Percentiles rank a stretch among this genome's conserved stretches.
These are phyloP conservation scores for Lophiostoma macrostomum DNA, from an alignment of 495 filamentous ascomycete species.

Conservation along the genomic window DNA sequence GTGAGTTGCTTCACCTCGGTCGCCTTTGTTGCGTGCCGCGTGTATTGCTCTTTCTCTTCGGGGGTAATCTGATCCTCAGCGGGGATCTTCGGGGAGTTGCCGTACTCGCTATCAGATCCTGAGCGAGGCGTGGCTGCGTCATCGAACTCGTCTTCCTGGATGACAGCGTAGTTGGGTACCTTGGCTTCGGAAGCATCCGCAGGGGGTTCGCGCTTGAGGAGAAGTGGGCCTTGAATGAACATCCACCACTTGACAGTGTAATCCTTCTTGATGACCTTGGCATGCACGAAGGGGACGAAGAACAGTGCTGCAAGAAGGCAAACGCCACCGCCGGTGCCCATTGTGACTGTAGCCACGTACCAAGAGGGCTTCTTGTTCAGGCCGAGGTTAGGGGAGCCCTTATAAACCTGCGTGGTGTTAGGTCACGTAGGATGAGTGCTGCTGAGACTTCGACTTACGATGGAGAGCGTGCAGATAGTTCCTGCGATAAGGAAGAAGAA, in stretches of 20 bases:
- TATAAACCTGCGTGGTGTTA: no score
- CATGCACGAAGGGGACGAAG: constrained; percentile 58
- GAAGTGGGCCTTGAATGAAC: constrained; percentile 52
- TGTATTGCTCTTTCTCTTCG: no score
- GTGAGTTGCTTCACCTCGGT: constrained; percentile 48
- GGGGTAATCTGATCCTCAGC: no score
- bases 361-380: constrained; percentile 54
- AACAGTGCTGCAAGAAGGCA: constrained; percentile 53
- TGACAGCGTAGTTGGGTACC: constrained; percentile 53
- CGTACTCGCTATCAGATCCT: no score
- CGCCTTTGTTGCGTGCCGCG: no score
- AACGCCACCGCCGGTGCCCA: constrained; percentile 54
- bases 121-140: constrained; percentile 32
- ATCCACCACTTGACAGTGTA: constrained; percentile 52
- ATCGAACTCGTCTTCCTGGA: constrained; percentile 48
- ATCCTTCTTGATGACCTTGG: constrained; percentile 56
- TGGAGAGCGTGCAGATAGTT: constrained; percentile 57
- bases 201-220: constrained; percentile 38
- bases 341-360: constrained; percentile 55
- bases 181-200: constrained; percentile 5
- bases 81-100: no score
- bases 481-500: constrained; percentile 52
- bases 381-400: constrained; percentile 57
- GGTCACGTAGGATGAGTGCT: no score
- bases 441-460: no score